Percentiles rank a stretch among this genome's conserved stretches.
phyloP scores from a whole-genome alignment of 257 asterid genomes.

The Rubia yunnanensis region DNA sequence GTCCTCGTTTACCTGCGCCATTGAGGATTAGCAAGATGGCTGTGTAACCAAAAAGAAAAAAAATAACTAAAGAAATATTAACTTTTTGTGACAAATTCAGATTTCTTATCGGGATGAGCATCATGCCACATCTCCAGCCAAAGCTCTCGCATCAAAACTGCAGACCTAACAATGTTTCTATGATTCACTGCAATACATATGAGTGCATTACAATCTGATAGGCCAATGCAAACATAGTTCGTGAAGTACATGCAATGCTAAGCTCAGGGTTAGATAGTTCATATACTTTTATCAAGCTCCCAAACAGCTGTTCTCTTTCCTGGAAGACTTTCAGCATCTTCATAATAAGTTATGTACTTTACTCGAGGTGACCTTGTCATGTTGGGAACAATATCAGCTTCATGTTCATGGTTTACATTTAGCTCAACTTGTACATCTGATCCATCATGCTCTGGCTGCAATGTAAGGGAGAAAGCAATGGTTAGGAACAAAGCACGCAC shows the following conservation, averaged over 20 bases:
- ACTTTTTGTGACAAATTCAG: conserved; percentile 89
- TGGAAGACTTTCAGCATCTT: conserved; percentile 90
- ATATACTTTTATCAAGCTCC: conserved; percentile 92
- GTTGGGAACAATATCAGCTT: conserved; percentile 68
- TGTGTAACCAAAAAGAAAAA: background rate
- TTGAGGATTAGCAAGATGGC: conserved; percentile 9
- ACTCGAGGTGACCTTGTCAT: conserved; percentile 82
- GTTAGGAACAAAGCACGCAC: background rate
- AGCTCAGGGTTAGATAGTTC: conserved; percentile 13
- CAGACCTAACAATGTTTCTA: conserved; percentile 85
- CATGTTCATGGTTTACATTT: conserved; percentile 70
- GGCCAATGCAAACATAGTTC: background rate
- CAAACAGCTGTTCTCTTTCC: conserved; percentile 97
- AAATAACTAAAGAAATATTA: conserved; percentile 2
- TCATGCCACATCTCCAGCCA: conserved; percentile 99
- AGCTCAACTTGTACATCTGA: conserved; percentile 78
- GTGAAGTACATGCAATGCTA: background rate
- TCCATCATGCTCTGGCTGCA: conserved; percentile 96
- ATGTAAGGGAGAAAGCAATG: conserved; percentile 14
- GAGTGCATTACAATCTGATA: conserved; percentile 3
- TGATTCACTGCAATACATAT: conserved; percentile 69
- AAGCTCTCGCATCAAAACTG: conserved; percentile 89
- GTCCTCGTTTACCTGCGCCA: conserved; percentile 76
- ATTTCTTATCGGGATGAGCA: conserved; percentile 75
- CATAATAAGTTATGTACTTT: conserved; percentile 93